Evolutionary conservation across 768 basidiomycete genomes (phyloP), one percentile per base, ranked within the genome.

Genomic region (Favolaschia claudopus): DNA sequence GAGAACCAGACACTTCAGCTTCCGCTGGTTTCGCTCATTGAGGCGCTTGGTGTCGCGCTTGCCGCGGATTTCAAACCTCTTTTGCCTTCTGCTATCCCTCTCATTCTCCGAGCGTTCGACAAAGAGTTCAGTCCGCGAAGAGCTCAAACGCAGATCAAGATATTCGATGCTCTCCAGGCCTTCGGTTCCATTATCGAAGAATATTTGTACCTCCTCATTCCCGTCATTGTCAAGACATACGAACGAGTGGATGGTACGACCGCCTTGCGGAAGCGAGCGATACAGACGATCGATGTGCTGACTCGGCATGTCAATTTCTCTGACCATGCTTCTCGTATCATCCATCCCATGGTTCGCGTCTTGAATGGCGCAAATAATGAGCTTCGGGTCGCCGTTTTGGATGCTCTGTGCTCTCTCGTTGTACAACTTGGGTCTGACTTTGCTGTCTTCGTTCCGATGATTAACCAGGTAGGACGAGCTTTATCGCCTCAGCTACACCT

Each of bases 11-110:
- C 89, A 10, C 82, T 98, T 22, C 96, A 99, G 67, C 82, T 96
- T 43, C 94, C 95, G 6, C 89, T 99, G 38, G 94, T 99, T 51
- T 87, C 92, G 14, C 82, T 99, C 15, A 89, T 99, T 10, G 96
- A 99, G 70, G 89, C 95, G 1, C 82, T 97, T 14, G 96, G 95
- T 7, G 91, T 91, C 70, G 95, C 97, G 0, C 82, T 99, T 20
- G 95, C 98, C 69, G 93, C 96, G 2, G 97, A 99, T 71, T 98
- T 99, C 79, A 95, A 95, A 71, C 96, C 95, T 1, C 97, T 96
- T 78, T 78, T 99, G 14, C 95, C 96, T 0, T 89, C 87, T 14
- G 89, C 97, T 31, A 79, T 99, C 1, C 96, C 96, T 12, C 84
- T 93, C 10, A 84, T 99, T 55, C 83, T 99, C 47, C 91, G 93